Conservation (phyloP, 2,329 filamentous ascomycete species). For the Colletotrichum nymphaeae region DNA sequence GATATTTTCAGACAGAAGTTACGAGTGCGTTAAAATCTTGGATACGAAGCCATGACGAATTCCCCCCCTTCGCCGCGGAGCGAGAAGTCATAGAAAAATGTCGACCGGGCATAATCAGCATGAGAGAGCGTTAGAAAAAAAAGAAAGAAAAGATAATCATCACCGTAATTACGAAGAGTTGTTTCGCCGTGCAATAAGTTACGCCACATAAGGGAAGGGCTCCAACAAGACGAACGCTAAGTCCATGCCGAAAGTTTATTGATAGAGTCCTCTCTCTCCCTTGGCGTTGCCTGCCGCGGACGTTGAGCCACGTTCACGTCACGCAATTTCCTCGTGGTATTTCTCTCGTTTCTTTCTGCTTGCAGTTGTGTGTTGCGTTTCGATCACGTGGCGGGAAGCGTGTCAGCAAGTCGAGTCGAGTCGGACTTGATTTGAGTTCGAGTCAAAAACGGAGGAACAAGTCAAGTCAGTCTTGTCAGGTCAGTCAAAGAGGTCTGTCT, state of each 20-base stretch:
- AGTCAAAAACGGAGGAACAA: not conserved
- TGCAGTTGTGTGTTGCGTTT: not conserved
- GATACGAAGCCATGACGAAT: slow-evolving; percentile 18
- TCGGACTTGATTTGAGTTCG: too few species aligned
- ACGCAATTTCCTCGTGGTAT: not conserved
- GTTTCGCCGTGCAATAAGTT: not conserved
- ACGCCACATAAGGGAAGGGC: too few species aligned
- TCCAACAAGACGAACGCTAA: too few species aligned
- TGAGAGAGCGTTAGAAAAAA: not conserved
- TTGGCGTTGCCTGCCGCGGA: not conserved
- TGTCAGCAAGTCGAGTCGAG: too few species aligned
- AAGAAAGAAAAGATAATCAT: too few species aligned
- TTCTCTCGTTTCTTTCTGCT: not conserved
- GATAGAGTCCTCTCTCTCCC: too few species aligned
- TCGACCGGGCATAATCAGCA: not conserved
- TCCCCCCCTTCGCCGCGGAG: not conserved
- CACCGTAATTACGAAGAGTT: too few species aligned
- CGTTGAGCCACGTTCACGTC: not conserved
- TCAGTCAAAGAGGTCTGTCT: not conserved
- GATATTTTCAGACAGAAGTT: not conserved
- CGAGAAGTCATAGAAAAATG: not conserved
- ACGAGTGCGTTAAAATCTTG: not conserved
- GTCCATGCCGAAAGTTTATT: too few species aligned
- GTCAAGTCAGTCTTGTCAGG: not conserved
- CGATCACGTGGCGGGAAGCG: not conserved